phyloP scores from a whole-genome alignment of 331 rosid species.

The Malus hybrid region DNA sequence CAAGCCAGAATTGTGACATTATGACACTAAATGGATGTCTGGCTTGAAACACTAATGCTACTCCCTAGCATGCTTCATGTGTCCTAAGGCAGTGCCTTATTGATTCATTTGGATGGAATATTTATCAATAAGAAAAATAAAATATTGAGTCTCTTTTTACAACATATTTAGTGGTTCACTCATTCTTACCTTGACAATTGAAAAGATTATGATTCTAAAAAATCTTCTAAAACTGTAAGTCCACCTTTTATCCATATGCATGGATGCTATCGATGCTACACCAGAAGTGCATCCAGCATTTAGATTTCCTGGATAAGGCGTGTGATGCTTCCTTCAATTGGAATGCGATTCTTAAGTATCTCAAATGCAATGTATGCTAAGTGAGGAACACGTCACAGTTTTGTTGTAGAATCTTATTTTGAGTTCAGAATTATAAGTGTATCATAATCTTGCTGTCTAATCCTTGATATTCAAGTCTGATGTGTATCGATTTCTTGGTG shows the following conservation, averaged over 20 bases:
- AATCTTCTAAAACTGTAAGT: neutral
- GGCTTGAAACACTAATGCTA: neutral
- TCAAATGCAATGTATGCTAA: neutral
- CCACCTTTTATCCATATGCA: neutral
- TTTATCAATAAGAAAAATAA: neutral
- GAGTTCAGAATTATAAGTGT: neutral
- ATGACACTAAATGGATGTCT: neutral
- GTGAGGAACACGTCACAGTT: neutral
- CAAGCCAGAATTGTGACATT: neutral
- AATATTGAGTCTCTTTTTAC: neutral
- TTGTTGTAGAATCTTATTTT: neutral
- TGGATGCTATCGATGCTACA: neutral
- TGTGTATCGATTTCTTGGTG: neutral
- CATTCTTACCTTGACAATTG: neutral
- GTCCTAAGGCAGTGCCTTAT: neutral
- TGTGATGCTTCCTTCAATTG: neutral
- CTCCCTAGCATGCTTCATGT: neutral
- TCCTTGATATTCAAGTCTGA: neutral
- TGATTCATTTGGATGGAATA: neutral
- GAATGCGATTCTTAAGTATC: neutral
- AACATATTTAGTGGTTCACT: neutral
- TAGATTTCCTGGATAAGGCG: neutral
- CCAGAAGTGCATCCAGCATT: neutral
- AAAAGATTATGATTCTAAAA: neutral
- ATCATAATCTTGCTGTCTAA: neutral